Percentiles rank a stretch among this genome's conserved stretches.
These are phyloP conservation scores for Corymbia citriodora DNA, from an alignment of 441 rosid genomes.

Conservation along the genomic window DNA sequence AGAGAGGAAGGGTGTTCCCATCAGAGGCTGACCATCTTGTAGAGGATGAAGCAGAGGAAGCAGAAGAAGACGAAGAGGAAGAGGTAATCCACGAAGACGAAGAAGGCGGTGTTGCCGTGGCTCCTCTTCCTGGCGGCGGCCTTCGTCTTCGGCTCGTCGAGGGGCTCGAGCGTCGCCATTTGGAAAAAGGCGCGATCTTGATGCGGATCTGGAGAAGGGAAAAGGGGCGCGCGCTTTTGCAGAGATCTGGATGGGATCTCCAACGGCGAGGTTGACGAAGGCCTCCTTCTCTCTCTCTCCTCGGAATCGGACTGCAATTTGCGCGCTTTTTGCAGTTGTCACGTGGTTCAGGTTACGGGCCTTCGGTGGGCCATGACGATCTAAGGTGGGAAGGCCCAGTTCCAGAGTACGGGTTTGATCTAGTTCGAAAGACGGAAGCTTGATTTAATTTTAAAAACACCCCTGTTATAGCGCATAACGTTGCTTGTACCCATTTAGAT, in stretches of 20 bases:
- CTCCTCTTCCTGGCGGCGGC: conserved; percentile 35
- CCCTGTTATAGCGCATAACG: fast-evolving
- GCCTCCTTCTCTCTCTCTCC: not conserved
- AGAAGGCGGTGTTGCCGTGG: conserved; percentile 57
- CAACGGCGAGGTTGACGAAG: not conserved
- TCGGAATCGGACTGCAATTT: not conserved
- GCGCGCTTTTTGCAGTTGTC: not conserved
- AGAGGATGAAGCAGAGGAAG: conserved; percentile 50
- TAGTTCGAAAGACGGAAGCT: not conserved
- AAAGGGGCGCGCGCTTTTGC: not conserved
- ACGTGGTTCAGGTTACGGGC: not conserved
- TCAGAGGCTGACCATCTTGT: conserved; percentile 41
- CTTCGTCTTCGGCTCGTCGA: conserved; percentile 28
- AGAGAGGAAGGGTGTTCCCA: not conserved
- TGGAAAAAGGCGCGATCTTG: not conserved
- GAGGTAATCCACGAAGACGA: conserved; percentile 60
- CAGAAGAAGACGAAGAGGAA: conserved; percentile 45
- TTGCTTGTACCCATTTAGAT: not conserved
- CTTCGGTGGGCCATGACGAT: not conserved
- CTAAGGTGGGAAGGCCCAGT: not conserved
- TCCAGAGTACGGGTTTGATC: not conserved
- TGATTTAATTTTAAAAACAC: not conserved
- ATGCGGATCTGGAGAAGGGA: not conserved
- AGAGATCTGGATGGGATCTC: not conserved
- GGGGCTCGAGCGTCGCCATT: conserved; percentile 47